These are phyloP conservation scores for Corymbia citriodora DNA, from an alignment of 441 rosid species.

Conservation along the genomic window DNA sequence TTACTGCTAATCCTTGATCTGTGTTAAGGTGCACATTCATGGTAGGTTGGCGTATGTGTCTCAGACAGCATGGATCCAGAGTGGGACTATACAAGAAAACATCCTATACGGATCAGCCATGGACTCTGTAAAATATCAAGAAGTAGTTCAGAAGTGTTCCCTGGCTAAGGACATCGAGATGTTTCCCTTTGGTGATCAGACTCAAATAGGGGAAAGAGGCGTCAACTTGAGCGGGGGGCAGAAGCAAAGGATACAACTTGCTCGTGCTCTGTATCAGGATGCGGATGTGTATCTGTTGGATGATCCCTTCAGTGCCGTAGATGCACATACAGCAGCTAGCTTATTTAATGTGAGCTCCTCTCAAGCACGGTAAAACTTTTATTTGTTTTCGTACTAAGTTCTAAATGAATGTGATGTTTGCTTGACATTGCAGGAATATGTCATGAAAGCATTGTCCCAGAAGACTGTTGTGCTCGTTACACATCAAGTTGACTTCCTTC, in stretches of 20 bases:
- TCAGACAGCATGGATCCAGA: constrained; percentile 56
- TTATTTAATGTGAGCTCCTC: constrained; percentile 31
- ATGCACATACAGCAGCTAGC: constrained; percentile 41
- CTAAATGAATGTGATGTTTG: background rate
- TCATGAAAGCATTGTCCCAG: constrained; percentile 22
- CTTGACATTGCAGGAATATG: constrained; percentile 33
- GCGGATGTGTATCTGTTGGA: constrained; percentile 53
- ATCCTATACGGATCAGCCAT: constrained; percentile 43
- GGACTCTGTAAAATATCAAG: constrained; percentile 25
- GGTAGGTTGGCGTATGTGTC: constrained; percentile 48
- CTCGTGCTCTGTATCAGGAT: constrained; percentile 41
- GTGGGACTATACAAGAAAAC: constrained; percentile 41
- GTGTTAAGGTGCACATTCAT: constrained; percentile 22
- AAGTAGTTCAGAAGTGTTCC: constrained; percentile 27
- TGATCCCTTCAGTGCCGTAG: constrained; percentile 60
- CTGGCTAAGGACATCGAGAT: constrained; percentile 34
- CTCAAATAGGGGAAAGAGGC: constrained; percentile 49
- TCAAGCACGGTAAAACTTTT: background rate
- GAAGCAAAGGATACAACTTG: constrained; percentile 52
- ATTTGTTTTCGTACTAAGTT: background rate
- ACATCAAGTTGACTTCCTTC: constrained; percentile 61
- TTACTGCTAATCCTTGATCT: background rate
- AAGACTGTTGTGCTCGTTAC: constrained; percentile 53
- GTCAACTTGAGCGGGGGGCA: constrained; percentile 53
- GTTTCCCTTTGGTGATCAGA: constrained; percentile 39